Conservation (phyloP, 1,139 yeast genomes). For the Yamadazyma dushanensis region DNA sequence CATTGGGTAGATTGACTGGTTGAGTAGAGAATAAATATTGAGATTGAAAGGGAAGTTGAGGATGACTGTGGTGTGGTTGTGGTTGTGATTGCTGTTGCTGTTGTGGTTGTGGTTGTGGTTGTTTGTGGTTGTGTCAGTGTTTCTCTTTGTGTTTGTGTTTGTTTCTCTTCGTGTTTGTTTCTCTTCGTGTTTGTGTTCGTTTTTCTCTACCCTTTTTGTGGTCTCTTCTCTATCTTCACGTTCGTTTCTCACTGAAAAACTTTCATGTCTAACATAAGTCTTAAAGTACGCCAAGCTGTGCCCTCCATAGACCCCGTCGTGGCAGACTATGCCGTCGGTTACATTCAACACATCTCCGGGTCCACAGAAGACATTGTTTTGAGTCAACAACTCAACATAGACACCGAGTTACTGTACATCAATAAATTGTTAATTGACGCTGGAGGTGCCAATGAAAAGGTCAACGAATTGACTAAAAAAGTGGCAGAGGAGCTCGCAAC, state of each 20-base stretch:
- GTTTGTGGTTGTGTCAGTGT: too few relatives aligned
- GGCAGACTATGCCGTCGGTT: conserved; percentile 89
- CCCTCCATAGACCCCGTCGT: conserved; percentile 89
- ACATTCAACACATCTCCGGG: conserved; percentile 71
- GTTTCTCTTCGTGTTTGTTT: not conserved
- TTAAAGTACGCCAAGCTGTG: conserved; percentile 83
- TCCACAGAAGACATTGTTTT: conserved; percentile 82
- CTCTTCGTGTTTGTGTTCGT: not conserved
- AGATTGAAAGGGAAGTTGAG: too few relatives aligned
- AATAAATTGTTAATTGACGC: conserved; percentile 68
- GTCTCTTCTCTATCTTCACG: not conserved
- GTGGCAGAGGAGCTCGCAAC: conserved; percentile 51
- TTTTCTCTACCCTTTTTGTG: not conserved
- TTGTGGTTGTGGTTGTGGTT: too few relatives aligned
- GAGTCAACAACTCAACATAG: conserved; percentile 68
- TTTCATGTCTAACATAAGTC: conserved; percentile 52
- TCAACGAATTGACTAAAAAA: conserved; percentile 46
- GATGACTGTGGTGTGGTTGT: too few relatives aligned
- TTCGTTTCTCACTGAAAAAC: not conserved
- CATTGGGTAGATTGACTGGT: not conserved
- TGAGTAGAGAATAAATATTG: too few relatives aligned
- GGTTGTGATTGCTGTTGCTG: too few relatives aligned
- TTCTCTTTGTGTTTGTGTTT: not conserved
- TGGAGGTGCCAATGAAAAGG: conserved; percentile 67
- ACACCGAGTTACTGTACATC: conserved; percentile 66